A percentile compares a stretch with the other conserved stretches of the same genome.
Conservation (phyloP, 768 basidiomycete species). For the Phaeolepiota aurea region DNA sequence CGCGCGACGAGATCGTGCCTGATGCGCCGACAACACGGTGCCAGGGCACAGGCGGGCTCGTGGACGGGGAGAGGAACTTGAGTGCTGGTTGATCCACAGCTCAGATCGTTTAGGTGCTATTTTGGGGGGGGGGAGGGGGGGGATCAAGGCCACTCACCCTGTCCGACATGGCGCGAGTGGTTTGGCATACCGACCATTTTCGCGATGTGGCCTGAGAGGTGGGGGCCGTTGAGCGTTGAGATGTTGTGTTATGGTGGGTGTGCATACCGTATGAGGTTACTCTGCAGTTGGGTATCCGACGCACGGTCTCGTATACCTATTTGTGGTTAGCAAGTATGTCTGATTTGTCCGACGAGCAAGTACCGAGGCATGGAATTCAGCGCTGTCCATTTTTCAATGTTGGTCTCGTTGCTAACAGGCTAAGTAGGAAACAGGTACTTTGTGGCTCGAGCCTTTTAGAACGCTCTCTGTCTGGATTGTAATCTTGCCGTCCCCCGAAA, state of each 20-base stretch:
- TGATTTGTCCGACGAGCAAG: neutral
- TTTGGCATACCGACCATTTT: constrained; percentile 74
- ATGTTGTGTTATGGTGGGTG: neutral
- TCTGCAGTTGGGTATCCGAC: constrained; percentile 55
- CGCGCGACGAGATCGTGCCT: constrained; percentile 74
- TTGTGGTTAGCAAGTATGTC: neutral
- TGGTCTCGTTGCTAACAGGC: no score
- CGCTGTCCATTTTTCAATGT: constrained; percentile 17
- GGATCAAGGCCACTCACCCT: constrained; percentile 37
- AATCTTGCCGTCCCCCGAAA: no score
- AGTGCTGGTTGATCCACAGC: no score
- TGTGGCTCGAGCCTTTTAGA: no score
- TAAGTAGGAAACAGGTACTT: no score
- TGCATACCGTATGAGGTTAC: constrained; percentile 71
- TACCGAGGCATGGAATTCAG: constrained; percentile 29
- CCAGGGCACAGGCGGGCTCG: constrained; percentile 71
- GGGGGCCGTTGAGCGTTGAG: neutral
- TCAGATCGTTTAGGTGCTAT: neutral
- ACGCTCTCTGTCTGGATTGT: no score
- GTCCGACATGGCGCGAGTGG: constrained; percentile 75
- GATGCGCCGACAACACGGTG: constrained; percentile 66
- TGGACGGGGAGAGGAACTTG: constrained; percentile 57
- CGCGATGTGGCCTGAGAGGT: constrained; percentile 59
- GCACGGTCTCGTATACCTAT: constrained; percentile 67
- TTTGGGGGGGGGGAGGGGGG: neutral